Evolutionary conservation across 2,329 filamentous ascomycete genomes (phyloP).

Genomic region (Botrytis paeoniae): DNA sequence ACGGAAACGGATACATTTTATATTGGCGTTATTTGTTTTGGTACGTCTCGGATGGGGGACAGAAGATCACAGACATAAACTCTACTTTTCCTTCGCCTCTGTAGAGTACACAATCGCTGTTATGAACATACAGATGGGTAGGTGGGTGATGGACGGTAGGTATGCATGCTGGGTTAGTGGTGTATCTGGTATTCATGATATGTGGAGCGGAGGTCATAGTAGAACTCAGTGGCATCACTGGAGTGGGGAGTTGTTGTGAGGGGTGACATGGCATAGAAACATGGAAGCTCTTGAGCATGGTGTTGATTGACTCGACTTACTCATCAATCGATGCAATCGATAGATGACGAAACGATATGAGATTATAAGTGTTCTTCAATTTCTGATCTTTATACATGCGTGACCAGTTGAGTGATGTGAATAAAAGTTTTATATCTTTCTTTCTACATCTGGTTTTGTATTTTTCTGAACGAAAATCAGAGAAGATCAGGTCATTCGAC

Average conservation of each 20-base stretch:
- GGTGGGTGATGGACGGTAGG: neutral
- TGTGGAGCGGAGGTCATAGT: neutral
- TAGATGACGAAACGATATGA: conserved; percentile 3
- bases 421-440: neutral
- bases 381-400: neutral
- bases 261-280: neutral
- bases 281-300: neutral
- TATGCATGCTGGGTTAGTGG: neutral
- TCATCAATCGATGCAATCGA: conserved; percentile 3
- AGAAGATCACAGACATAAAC: neutral
- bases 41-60: neutral
- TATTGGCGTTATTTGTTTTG: conserved; percentile 12
- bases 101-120: neutral
- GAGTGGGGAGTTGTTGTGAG: neutral
- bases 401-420: neutral
- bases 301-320: neutral
- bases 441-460: neutral
- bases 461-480: neutral
- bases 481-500: neutral
- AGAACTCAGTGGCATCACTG: neutral
- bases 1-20: conserved; percentile 10
- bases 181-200: conserved; percentile 1
- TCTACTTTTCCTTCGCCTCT: conserved; percentile 2
- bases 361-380: neutral
- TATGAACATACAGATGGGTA: conserved; percentile 2